phyloP scores from a whole-genome alignment of 306 rosid genomes.

The Trifolium pratense region DNA sequence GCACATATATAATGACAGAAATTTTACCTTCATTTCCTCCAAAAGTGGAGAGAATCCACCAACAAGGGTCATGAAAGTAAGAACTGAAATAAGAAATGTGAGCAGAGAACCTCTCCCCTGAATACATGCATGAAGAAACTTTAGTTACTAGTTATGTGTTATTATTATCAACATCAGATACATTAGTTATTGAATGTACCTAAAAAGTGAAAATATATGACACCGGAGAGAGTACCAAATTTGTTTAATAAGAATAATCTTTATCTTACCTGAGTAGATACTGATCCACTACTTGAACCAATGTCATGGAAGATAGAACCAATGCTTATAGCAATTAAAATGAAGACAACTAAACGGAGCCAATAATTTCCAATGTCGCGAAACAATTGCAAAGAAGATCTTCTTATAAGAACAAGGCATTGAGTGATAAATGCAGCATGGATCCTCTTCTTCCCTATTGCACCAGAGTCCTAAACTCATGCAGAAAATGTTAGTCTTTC shows the following conservation, averaged over 20 bases:
- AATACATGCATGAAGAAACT: constrained; percentile 17
- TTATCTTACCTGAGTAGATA: constrained; percentile 46
- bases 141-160: background rate
- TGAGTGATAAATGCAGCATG: constrained; percentile 67
- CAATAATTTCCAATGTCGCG: constrained; percentile 76
- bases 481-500: constrained; percentile 39
- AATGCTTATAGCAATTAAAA: constrained; percentile 47
- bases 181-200: too few relatives aligned
- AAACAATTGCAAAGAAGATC: constrained; percentile 67
- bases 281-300: constrained; percentile 44
- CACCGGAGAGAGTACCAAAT: background rate
- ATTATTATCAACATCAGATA: background rate
- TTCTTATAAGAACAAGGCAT: constrained; percentile 59
- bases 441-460: constrained; percentile 43
- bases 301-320: constrained; percentile 58
- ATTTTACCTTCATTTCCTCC: constrained; percentile 71
- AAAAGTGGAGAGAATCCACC: constrained; percentile 84
- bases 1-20: too few relatives aligned
- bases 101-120: constrained; percentile 74
- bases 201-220: too few relatives aligned
- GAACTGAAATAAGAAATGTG: constrained; percentile 56
- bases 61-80: constrained; percentile 71
- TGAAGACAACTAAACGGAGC: constrained; percentile 61
- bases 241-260: constrained; percentile 2
- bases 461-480: constrained; percentile 44